Conservation (phyloP, 305 asterid genomes). For the Solanum hybrid region DNA sequence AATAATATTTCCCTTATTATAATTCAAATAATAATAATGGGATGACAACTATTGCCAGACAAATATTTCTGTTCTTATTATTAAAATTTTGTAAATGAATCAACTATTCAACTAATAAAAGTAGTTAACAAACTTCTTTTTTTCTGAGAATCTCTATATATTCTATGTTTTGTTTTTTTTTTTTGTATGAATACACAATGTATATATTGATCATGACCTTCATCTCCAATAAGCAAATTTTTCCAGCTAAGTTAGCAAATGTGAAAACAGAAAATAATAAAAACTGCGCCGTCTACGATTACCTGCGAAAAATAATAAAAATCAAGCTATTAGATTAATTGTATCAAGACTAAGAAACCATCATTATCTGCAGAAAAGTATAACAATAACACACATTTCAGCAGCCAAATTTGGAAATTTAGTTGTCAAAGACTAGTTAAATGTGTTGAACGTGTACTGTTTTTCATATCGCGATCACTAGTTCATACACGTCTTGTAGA, state of each 20-base stretch:
- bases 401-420: not conserved
- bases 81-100: not conserved
- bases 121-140: not conserved
- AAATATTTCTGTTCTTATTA: not conserved
- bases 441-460: not conserved
- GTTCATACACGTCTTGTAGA: not conserved
- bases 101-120: constrained; percentile 3
- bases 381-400: not conserved
- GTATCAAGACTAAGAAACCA: not conserved
- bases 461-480: not conserved
- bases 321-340: not conserved
- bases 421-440: not conserved
- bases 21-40: not conserved
- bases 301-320: not conserved
- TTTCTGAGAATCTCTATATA: not conserved
- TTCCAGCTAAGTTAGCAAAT: not conserved
- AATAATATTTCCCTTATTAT: not conserved
- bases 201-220: not conserved
- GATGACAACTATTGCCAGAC: not conserved
- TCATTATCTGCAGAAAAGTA: not conserved
- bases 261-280: not conserved
- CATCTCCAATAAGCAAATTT: not conserved
- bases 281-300: not conserved
- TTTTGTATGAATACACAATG: not conserved
- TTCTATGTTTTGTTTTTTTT: not conserved